Conservation (phyloP, 2,329 filamentous ascomycete genomes). For the Fusarium scirpi region DNA sequence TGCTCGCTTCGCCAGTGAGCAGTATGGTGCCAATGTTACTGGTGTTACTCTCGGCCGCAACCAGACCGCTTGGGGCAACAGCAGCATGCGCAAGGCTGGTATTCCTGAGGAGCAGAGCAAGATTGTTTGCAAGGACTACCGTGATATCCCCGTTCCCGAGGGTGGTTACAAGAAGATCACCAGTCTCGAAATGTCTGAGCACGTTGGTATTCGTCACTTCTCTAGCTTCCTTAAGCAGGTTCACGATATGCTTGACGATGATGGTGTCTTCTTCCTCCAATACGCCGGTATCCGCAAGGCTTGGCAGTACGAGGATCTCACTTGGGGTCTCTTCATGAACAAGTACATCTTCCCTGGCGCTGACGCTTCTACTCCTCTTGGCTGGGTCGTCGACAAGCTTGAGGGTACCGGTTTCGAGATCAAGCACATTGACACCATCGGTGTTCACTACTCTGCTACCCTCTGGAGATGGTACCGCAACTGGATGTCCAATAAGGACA, state of each 20-base stretch:
- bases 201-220: conserved; percentile 95
- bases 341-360: conserved; percentile 99
- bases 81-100: conserved; percentile 82
- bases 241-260: conserved; percentile 95
- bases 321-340: conserved; percentile 99
- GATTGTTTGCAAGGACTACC: conserved; percentile 97
- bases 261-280: conserved; percentile 96
- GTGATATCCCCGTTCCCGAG: conserved; percentile 85
- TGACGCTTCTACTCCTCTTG: conserved; percentile 92
- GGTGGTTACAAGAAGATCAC: conserved; percentile 89
- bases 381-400: conserved; percentile 85
- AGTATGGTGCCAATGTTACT: conserved; percentile 87
- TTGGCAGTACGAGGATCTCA: conserved; percentile 98
- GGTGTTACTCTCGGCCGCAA: conserved; percentile 96
- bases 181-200: conserved; percentile 98
- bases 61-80: conserved; percentile 97
- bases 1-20: conserved; percentile 89
- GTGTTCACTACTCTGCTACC: conserved; percentile 96
- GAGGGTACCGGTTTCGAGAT: conserved; percentile 80
- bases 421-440: conserved; percentile 91
- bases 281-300: conserved; percentile 92
- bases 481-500: conserved; percentile 94
- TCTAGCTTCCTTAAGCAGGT: conserved; percentile 84
- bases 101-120: conserved; percentile 89
- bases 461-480: conserved; percentile 99